These are phyloP conservation scores for Candida saitoana DNA, from an alignment of 805 yeast species.

Conservation along the genomic window DNA sequence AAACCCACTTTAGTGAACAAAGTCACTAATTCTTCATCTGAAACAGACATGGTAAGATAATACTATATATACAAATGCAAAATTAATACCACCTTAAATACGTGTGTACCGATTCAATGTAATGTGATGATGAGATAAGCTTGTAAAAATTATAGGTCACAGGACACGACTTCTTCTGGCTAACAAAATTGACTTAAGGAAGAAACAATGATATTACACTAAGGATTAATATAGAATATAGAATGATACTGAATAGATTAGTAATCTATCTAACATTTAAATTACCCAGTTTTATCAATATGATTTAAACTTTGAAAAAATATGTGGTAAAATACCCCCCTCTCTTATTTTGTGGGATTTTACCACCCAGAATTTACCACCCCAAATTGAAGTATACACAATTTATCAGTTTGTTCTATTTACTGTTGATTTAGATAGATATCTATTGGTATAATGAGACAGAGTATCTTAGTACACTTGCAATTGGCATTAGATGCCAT, in stretches of 20 bases:
- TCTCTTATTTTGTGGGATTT: no score
- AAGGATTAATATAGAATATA: no score
- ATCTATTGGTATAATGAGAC: neutral
- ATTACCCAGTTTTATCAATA: no score
- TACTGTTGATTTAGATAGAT: neutral
- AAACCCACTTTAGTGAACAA: constrained; percentile 55
- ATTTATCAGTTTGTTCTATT: neutral
- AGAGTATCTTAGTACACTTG: neutral
- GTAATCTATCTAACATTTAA: no score
- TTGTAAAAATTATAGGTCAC: neutral
- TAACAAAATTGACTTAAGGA: no score
- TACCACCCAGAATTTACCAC: no score
- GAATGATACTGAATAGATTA: no score
- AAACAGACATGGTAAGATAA: constrained; percentile 4
- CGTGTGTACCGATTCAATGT: no score
- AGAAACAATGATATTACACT: no score
- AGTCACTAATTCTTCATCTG: constrained; percentile 27
- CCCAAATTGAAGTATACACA: neutral
- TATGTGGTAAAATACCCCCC: no score
- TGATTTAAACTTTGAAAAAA: no score
- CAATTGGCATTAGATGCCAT: neutral
- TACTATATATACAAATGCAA: neutral
- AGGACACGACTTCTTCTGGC: neutral
- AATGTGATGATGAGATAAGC: neutral
- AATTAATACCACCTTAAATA: no score